Conservation (phyloP, 2,329 filamentous ascomycete species). For the Ophiostoma populinum region DNA sequence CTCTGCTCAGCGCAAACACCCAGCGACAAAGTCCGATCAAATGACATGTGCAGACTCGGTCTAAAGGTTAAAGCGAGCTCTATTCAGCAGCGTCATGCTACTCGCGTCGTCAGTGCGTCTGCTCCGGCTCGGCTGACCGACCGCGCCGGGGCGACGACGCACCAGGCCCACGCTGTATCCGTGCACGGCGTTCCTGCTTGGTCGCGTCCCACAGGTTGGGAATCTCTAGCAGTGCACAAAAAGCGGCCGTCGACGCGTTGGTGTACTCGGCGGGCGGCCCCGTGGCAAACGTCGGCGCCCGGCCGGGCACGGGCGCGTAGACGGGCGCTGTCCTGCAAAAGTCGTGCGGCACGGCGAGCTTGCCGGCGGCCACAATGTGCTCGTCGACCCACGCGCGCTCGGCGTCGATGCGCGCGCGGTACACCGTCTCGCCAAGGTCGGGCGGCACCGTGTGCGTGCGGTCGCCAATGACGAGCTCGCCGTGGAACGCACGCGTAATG, state of each 20-base stretch:
- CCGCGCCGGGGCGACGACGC: slow-evolving; percentile 20
- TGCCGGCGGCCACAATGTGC: slow-evolving; percentile 45
- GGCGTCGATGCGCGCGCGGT: slow-evolving; percentile 47
- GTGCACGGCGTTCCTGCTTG: slow-evolving; percentile 49
- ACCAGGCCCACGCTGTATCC: slow-evolving; percentile 38
- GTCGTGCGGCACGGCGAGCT: slow-evolving; percentile 56
- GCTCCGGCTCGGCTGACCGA: no score
- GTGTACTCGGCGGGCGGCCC: slow-evolving; percentile 65
- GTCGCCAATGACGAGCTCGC: slow-evolving; percentile 46
- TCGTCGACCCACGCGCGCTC: slow-evolving; percentile 69
- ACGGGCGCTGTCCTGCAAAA: slow-evolving; percentile 62
- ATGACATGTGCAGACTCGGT: no score
- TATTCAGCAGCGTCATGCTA: slow-evolving; percentile 17
- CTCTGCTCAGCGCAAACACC: no score
- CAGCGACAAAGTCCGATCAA: no score
- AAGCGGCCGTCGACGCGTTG: slow-evolving; percentile 70
- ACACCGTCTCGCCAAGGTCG: slow-evolving; percentile 52
- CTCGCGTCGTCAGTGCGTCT: no score
- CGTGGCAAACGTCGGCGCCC: slow-evolving; percentile 28
- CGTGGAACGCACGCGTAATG: slow-evolving; percentile 68
- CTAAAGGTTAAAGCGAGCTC: no score
- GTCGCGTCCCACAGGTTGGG: slow-evolving; percentile 57
- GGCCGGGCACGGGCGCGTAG: slow-evolving; percentile 30
- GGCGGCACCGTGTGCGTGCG: slow-evolving; percentile 31
- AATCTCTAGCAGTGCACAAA: slow-evolving; percentile 64